Conservation (phyloP, 208 protist species). For the Crithidia sp. region DNA sequence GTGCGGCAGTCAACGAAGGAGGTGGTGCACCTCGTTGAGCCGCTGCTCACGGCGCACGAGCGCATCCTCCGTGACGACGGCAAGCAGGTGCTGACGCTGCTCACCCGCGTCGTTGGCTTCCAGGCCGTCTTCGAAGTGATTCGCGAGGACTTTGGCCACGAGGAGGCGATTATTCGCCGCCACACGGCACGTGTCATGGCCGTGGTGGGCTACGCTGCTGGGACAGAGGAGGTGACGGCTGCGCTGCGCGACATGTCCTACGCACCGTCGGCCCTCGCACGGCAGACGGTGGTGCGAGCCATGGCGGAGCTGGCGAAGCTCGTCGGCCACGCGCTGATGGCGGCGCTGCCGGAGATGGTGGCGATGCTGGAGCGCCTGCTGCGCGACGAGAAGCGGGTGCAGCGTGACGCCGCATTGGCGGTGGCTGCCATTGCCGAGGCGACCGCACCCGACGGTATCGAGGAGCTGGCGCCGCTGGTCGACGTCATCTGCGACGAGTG, state of each 20-base stretch:
- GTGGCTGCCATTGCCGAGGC: conserved; percentile 97
- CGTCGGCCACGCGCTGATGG: conserved; percentile 98
- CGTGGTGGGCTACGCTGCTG: conserved; percentile 96
- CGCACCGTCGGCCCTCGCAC: conserved; percentile 96
- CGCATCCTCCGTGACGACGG: conserved; percentile 98
- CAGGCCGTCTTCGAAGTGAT: conserved; percentile 98
- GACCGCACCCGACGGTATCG: conserved; percentile 98
- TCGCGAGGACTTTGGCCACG: conserved; percentile 98
- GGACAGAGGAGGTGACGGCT: conserved; percentile 95
- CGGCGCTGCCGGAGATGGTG: conserved; percentile 95
- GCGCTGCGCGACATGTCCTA: conserved; percentile 98
- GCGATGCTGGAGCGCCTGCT: conserved; percentile 96
- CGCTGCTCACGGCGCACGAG: conserved; percentile 98
- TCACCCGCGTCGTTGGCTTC: conserved; percentile 98
- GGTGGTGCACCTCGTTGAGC: conserved; percentile 99
- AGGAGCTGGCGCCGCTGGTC: conserved; percentile 96
- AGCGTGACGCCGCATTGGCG: conserved; percentile 96
- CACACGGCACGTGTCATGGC: conserved; percentile 98
- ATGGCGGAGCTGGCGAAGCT: conserved; percentile 98
- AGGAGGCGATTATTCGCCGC: conserved; percentile 98
- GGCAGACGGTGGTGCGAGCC: conserved; percentile 98
- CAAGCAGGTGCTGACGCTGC: conserved; percentile 98
- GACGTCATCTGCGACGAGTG: conserved; percentile 97
- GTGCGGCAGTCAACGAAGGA: conserved; percentile 98
- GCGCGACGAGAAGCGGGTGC: conserved; percentile 95